Base-by-base conservation (phyloP, 306 rosid genomes). In the Prunus salicina region DNA sequence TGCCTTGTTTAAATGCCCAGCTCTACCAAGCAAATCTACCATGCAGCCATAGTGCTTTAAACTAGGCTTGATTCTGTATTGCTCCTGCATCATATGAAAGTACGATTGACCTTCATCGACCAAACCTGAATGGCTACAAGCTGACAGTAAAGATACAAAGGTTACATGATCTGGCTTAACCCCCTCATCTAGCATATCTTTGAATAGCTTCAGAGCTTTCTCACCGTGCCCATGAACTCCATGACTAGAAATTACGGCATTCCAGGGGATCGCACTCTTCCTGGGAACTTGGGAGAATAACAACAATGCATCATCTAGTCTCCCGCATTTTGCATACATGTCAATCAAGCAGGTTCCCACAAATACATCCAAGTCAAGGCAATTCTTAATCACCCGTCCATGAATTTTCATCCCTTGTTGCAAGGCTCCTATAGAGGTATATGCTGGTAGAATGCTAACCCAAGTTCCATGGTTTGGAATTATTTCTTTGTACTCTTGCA, bases 321-420 rank as follows among this genome's bases (percentile, higher is more conserved):
- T 79, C 32, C 90, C 90, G 45, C 90, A 86, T 84, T 86, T 86
- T 76, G 88, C 90, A 47, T 86, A 86, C 88, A 86, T 81, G 76
- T 86, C 90, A 47, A 83, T 64, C 62, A 86, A 72, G 81, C 88
- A 81, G 41, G 90, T 86, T 57, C 74, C 86, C 30, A 86, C 82
- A 47, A 81, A 86, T 76, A 84, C 73, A 51, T 86, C 90, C 24
- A 73, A 41, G 78, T 83, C 72, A 28, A 84, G 79, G 69, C 20
- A 24, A 41, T 76, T 69, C 81, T 86, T 86, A 14, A 84, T 86
- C 72, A 84, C 80, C 78, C 45, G 80, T 38, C 86, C 87, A 72
- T 86, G 90, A 50, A 84, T 73, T 79, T 19, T 86, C 87, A 86
- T 78, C 56, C 90, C 90, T 57, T 86, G 86, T 63, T 76, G 82